Evolutionary conservation across 2,329 filamentous ascomycete genomes (phyloP), one percentile per base, ranked within the genome.

Genomic region (Pseudogymnoascus sp.): DNA sequence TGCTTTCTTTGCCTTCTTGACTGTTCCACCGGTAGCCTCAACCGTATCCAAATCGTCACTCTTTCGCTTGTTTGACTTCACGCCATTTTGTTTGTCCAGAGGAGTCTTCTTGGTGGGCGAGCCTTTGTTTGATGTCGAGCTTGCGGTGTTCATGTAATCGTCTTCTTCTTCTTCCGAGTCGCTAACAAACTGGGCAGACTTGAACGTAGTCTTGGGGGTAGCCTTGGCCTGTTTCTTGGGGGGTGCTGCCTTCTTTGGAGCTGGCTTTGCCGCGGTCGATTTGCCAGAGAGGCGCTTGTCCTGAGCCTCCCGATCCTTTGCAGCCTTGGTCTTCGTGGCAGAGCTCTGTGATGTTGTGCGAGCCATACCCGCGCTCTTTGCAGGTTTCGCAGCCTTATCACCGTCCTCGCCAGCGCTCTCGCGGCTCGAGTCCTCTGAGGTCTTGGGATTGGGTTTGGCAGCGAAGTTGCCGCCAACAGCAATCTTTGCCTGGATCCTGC

Each of bases 401-500:
- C 71, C 75, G 81, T 70, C 68, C 82, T 79, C 80, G 64, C 74
- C 75, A 53, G 75, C 74, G 12, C 73, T 75, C 21, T 74, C 75
- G 50, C 70, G 75, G 62, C 75, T 77, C 11, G 77, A 75, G 12
- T 81, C 81, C 18, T 85, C 82, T 7, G 75, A 38, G 23, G 16
- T 25, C 35, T 63, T 63, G 60, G 31, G 67, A 70, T 81, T 84
- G 1, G 82, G 77, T 8, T 81, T 77, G 3, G 77, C 72, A n/a
- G 78, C 71, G 33, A 73, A 74, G 14, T 77, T 72, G n/a, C 78
- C 76, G 1, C 79, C 79, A 70, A 81, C 82, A 59, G 81, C 83
- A 50, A 88, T 77, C 8, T 80, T 79, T 10, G 80, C 82, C 67
- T 87, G 84, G 7, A 88, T 74, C 68, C 82, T 84, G 74, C 85